phyloP scores from a whole-genome alignment of 257 asterid species.

The Ilex aquifolium region DNA sequence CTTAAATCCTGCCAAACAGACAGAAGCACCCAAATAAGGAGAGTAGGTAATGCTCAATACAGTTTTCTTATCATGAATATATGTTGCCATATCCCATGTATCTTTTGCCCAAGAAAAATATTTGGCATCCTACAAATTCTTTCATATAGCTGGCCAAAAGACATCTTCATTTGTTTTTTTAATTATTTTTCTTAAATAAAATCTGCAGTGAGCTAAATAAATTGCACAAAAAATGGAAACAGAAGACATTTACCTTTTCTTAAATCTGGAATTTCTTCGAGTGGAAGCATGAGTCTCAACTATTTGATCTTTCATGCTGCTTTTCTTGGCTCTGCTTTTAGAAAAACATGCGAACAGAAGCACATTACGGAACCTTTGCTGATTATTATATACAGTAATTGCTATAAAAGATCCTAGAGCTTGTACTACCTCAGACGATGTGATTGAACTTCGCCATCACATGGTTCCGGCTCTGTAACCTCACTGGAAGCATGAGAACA shows the following conservation, averaged over 20 bases:
- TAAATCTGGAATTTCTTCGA: conserved; percentile 44
- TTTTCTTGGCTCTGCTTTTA: conserved; percentile 39
- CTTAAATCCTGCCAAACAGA: too few species aligned
- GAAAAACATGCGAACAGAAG: conserved; percentile 48
- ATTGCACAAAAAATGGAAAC: neutral
- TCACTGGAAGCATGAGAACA: conserved; percentile 49
- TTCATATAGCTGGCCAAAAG: too few species aligned
- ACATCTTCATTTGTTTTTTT: too few species aligned
- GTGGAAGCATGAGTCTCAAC: conserved; percentile 24
- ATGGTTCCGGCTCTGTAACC: conserved; percentile 38
- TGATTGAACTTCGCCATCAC: conserved; percentile 66
- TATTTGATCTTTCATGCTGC: conserved; percentile 31
- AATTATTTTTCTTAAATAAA: too few species aligned
- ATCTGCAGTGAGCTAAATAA: too few species aligned
- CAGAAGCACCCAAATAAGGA: too few species aligned
- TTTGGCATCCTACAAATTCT: too few species aligned
- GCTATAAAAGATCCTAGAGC: neutral
- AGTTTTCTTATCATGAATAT: too few species aligned
- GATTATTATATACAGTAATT: neutral
- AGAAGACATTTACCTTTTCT: conserved; percentile 32
- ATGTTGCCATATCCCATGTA: too few species aligned
- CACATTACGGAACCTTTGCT: neutral
- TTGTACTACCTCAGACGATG: conserved; percentile 33
- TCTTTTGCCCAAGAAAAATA: too few species aligned
- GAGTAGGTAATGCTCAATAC: too few species aligned